Evolutionary conservation across 306 rosid genomes (phyloP).

Genomic region (Cucurbita ficifolia): DNA sequence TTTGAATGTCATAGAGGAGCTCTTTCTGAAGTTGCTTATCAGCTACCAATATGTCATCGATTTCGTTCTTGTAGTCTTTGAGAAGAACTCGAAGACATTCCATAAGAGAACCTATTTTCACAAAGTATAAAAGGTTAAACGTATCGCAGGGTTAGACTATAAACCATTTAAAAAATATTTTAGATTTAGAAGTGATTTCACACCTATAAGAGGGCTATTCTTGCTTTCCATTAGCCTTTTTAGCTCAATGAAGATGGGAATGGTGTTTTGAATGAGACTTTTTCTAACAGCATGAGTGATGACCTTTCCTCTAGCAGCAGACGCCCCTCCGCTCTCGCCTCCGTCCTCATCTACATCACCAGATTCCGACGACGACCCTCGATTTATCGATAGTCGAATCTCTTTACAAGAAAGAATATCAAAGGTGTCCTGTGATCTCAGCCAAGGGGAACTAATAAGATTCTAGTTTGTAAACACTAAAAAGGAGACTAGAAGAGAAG

Average conservation of each 20-base stretch:
- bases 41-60: conserved; percentile 75
- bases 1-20: conserved; percentile 71
- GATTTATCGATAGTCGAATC: conserved; percentile 46
- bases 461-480: not conserved
- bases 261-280: conserved; percentile 65
- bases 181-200: not conserved
- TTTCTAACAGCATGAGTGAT: conserved; percentile 70
- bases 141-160: too few relatives aligned
- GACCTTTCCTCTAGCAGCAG: conserved; percentile 60
- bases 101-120: conserved; percentile 52
- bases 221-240: conserved; percentile 70
- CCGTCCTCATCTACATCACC: conserved; percentile 71
- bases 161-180: too few relatives aligned
- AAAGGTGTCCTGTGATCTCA: conserved; percentile 53
- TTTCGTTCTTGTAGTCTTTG: conserved; percentile 85
- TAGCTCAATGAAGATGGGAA: conserved; percentile 86
- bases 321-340: conserved; percentile 35
- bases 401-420: conserved; percentile 77
- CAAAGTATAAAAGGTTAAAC: not conserved
- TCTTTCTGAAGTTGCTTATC: conserved; percentile 94
- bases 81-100: conserved; percentile 77
- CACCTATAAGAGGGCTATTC: conserved; percentile 59
- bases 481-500: not conserved
- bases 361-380: conserved; percentile 44
- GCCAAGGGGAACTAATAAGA: conserved; percentile 1